Evolutionary conservation across 148 eudicot species (phyloP), one percentile per base, ranked within the genome.

Genomic region (Rhododendron griersonianum): DNA sequence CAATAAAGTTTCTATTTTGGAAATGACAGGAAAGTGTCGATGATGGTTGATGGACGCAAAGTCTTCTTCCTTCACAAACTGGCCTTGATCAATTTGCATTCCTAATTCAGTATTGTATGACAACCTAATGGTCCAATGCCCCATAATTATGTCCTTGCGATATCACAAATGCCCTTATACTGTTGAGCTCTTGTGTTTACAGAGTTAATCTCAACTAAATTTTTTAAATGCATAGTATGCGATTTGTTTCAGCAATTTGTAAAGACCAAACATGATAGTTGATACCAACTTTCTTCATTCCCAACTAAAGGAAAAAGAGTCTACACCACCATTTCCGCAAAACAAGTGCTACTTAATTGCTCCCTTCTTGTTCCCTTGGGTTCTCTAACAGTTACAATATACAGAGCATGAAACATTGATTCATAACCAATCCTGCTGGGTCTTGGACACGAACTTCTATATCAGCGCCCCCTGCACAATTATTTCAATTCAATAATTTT

Each of bases 61-160:
- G 84, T 81, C 19, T 21, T 55, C 83, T 81, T 81, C 71, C 71
- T 57, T 59, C 50, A 59, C 1, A 82, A 82, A 61, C 74, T 63
- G 33, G 75, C 7, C 13, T 55, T 28, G 28, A 81, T 61, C 75
- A 61, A 37, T 44, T 81, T 37, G n/a, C 48, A 13, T 35, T 57
- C 73, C 47, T 41, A 81, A 80, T 30, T 81, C 51, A 63, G 28
- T 82, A 51, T 59, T 23, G 21, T 14, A 16, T 30, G 63, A 30
- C 28, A 1, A 30, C 3, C 5, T 3, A 16, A 55, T 30, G 21
- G 13, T 25, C 44, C 14, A 81, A 53, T 4, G 25, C 39, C 7
- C 45, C 25, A 35, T 16, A 33, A 53, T 55, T 2, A 2, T 53
- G 19, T 51, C 5, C 48, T 30, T 19, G 80, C 3, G 3, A 45